Conservation (phyloP, 441 rosid genomes). For the Populus tomentosa region DNA sequence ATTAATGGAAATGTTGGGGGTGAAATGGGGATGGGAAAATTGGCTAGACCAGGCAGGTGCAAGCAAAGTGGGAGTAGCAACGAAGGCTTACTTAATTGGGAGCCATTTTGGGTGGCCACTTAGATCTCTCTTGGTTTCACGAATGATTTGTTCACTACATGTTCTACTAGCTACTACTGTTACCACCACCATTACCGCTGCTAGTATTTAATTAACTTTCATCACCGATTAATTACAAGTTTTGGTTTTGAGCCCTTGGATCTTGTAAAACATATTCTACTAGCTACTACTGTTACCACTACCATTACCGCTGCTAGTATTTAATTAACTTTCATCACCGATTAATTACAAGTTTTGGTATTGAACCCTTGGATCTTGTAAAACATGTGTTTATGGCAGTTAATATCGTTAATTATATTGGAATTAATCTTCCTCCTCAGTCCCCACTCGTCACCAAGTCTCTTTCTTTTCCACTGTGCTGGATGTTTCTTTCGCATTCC, state of each 20-base stretch:
- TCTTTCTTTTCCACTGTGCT: too few species aligned
- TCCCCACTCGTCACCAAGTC: too few species aligned
- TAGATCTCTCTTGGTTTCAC: slow-evolving; percentile 17
- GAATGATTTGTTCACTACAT: neutral
- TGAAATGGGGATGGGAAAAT: slow-evolving; percentile 38
- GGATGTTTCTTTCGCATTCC: neutral
- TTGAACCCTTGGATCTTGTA: slow-evolving; percentile 10
- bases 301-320: neutral
- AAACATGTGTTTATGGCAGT: slow-evolving; percentile 32
- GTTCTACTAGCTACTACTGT: neutral
- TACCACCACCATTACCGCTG: neutral
- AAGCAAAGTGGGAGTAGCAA: slow-evolving; percentile 37
- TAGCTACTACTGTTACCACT: neutral
- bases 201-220: neutral
- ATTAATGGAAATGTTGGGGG: slow-evolving; percentile 14
- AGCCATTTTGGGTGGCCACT: slow-evolving; percentile 55
- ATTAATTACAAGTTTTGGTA: slow-evolving; percentile 14
- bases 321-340: neutral
- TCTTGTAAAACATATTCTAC: slow-evolving; percentile 10
- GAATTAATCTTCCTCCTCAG: slow-evolving; percentile 5
- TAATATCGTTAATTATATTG: slow-evolving; percentile 35
- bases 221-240: slow-evolving; percentile 5
- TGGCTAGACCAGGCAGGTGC: slow-evolving; percentile 41
- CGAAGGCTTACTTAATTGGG: slow-evolving; percentile 39
- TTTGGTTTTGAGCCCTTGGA: slow-evolving; percentile 11